A percentile compares a stretch with the other conserved stretches of the same genome.
Evolutionary conservation across 371 early-diverging fungal genomes (phyloP).

Genomic region (Apophysomyces ossiformis): DNA sequence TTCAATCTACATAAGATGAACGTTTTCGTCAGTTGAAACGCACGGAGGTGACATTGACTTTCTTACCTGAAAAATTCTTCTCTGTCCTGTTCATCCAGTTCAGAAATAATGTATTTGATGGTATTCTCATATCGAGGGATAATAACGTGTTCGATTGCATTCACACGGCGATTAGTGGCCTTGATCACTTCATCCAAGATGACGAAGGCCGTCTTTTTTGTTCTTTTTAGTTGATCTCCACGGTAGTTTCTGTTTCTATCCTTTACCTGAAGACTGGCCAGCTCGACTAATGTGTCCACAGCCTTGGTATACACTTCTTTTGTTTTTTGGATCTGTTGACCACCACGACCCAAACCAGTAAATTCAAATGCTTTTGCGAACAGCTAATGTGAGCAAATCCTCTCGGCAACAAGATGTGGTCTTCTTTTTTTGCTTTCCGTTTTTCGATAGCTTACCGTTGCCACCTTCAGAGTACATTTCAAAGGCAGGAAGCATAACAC

Average conservation of each 20-base stretch:
- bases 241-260: not conserved
- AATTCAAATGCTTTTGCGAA: slow-evolving; percentile 82
- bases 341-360: slow-evolving; percentile 97
- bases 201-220: slow-evolving; percentile 61
- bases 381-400: not conserved
- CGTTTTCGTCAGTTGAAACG: not conserved
- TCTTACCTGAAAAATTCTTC: slow-evolving; percentile 96
- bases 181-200: slow-evolving; percentile 98
- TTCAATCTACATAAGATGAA: slow-evolving; percentile 67
- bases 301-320: slow-evolving; percentile 95
- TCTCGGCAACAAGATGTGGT: too few species aligned
- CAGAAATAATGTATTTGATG: slow-evolving; percentile 93
- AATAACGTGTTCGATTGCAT: slow-evolving; percentile 98
- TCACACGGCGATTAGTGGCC: slow-evolving; percentile 98
- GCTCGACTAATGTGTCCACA: slow-evolving; percentile 92
- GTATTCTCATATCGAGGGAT: slow-evolving; percentile 99
- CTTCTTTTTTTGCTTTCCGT: too few species aligned
- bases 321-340: slow-evolving; percentile 95
- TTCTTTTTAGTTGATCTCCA: slow-evolving; percentile 28
- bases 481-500: slow-evolving; percentile 95
- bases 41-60: too few species aligned
- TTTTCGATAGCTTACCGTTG: slow-evolving; percentile 62
- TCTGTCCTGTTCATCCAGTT: slow-evolving; percentile 99
- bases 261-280: slow-evolving; percentile 92
- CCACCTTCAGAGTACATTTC: slow-evolving; percentile 85